Percentiles rank a stretch among this genome's conserved stretches.
phyloP scores from a whole-genome alignment of 208 protist genomes.

The Wallacemonas sp. region DNA sequence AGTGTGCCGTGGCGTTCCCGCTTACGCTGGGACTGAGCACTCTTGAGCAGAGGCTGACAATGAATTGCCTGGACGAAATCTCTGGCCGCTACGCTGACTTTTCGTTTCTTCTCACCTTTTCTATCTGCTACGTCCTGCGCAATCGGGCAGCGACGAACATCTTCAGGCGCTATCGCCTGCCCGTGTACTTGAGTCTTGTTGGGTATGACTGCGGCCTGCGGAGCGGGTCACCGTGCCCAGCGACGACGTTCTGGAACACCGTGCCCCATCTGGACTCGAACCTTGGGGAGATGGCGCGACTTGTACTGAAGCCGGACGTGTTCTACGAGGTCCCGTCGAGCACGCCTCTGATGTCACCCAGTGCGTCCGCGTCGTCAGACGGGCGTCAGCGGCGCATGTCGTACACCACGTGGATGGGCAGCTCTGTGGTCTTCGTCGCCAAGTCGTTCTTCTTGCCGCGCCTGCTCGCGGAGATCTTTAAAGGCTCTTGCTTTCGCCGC shows the following conservation, averaged over 20 bases:
- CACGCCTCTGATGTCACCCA: neutral
- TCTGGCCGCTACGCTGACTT: slow-evolving; percentile 79
- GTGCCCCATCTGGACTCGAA: slow-evolving; percentile 54
- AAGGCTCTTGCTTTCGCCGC: slow-evolving; percentile 48
- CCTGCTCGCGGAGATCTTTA: slow-evolving; percentile 35
- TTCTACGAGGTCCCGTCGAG: slow-evolving; percentile 58
- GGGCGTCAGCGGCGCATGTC: neutral
- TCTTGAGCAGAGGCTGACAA: slow-evolving; percentile 62
- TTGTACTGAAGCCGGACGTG: slow-evolving; percentile 39
- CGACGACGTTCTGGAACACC: slow-evolving; percentile 73
- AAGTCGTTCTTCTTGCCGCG: slow-evolving; percentile 50
- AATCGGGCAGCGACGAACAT: slow-evolving; percentile 25
- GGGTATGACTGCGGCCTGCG: slow-evolving; percentile 67
- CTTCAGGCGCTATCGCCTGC: slow-evolving; percentile 41
- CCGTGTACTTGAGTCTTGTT: slow-evolving; percentile 71
- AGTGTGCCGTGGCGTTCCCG: slow-evolving; percentile 8
- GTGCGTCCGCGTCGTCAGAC: neutral
- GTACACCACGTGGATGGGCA: slow-evolving; percentile 30
- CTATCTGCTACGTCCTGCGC: slow-evolving; percentile 34
- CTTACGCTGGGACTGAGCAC: slow-evolving; percentile 22
- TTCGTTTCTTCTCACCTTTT: slow-evolving; percentile 58
- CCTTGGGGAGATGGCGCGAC: slow-evolving; percentile 53
- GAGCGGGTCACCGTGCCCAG: slow-evolving; percentile 41
- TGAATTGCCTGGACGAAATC: slow-evolving; percentile 79
- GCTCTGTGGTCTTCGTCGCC: slow-evolving; percentile 14